A percentile compares a stretch with the other conserved stretches of the same genome.
phyloP scores from a whole-genome alignment of 345 rosid genomes.

The Combretum micranthum region DNA sequence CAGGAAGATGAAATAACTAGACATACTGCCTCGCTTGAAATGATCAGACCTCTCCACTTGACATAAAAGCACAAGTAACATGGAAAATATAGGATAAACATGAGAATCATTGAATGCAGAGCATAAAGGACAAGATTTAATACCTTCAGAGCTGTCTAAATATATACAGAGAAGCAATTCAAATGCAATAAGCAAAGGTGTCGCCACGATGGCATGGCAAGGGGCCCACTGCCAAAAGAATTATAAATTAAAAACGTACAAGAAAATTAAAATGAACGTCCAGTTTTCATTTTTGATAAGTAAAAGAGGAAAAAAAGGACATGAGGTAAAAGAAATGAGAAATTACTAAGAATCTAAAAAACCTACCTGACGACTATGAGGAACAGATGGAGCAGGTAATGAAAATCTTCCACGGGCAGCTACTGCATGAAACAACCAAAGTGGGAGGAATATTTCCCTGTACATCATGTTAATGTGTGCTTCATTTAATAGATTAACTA shows the following conservation, averaged over 20 bases:
- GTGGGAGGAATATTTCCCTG: conserved; percentile 78
- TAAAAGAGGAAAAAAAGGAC: conserved; percentile 14
- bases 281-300: too few relatives aligned
- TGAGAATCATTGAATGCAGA: not conserved
- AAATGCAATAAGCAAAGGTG: conserved; percentile 88
- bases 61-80: not conserved
- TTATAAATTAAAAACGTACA: not conserved
- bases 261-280: not conserved
- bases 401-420: conserved; percentile 95
- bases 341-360: conserved; percentile 3
- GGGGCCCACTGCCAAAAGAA: conserved; percentile 90
- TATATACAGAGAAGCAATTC: conserved; percentile 93
- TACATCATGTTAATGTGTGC: conserved; percentile 11
- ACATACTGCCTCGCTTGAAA: not conserved
- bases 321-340: not conserved
- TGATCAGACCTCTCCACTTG: too few relatives aligned
- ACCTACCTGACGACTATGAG: conserved; percentile 84
- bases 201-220: conserved; percentile 89
- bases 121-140: conserved; percentile 5
- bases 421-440: conserved; percentile 93
- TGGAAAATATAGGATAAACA: not conserved
- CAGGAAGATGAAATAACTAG: not conserved
- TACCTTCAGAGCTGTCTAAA: conserved; percentile 83
- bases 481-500: too few relatives aligned
- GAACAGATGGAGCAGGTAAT: conserved; percentile 90